Evolutionary conservation across 2,329 filamentous ascomycete species (phyloP), one percentile per base, ranked within the genome.

Genomic region (Ophiocordyceps camponoti-saundersi): DNA sequence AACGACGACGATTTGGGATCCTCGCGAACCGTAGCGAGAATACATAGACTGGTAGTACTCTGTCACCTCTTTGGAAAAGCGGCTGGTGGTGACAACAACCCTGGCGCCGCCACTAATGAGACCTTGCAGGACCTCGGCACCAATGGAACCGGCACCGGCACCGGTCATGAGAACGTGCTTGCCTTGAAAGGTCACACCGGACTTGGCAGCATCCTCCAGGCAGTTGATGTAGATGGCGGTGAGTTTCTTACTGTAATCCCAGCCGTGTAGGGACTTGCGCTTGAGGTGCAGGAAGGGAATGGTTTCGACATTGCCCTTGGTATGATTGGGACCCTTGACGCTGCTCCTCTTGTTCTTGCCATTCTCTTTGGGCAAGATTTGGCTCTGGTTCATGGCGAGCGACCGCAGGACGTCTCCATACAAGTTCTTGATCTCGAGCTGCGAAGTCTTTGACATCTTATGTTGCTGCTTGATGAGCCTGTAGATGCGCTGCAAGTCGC

Each of bases 1-100:
- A 47, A 96, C 93, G 47, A 98, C 92, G 40, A 98, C 87, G 48
- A 98, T 82, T 68, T 96, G 89, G 48, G 92, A 96, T 53, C 92
- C 92, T 53, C 87, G 85, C 50, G 87, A 86, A 58, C 92, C 92
- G 58, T 85, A 95, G 50, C 89, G 85, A 52, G 89, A 85, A 65
- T 98, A 98, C 85, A 98, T 96, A 48, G 87, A 81, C 67, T 98
- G 92, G 69, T 98, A 98, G 71, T 96, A 98, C 69, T 98, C 92
- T 6, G 92, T 98, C 48, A 98, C 92, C 64, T 95, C 85, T 43
- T 88, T 85, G 16, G 92, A 98, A 73, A 92, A 98, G 55, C 92
- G 82, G 59, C 86, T 95, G 18, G 92, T 98, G 15, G 92, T 98
- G 49, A 98, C 93, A 46, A 96, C 72, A 40, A 98, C 93, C 71